Evolutionary conservation across 1,284 basidiomycete genomes (phyloP).

Genomic region (Hymenochaete sp.): DNA sequence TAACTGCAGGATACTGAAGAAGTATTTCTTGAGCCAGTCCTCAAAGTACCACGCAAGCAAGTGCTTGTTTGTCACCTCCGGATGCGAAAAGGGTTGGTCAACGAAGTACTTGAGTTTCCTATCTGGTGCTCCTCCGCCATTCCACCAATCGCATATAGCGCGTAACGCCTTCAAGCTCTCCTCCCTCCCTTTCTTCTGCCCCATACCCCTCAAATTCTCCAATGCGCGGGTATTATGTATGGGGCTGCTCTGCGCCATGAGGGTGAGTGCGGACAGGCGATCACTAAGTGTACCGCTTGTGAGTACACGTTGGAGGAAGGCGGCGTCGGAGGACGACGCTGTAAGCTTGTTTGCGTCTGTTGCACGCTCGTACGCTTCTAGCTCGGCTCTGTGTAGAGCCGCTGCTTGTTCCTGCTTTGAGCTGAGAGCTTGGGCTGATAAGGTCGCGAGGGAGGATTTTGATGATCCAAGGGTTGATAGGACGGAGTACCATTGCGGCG

Average conservation of each 20-base stretch:
- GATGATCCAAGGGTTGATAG: conserved; percentile 31
- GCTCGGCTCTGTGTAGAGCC: conserved; percentile 43
- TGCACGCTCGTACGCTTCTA: conserved; percentile 37
- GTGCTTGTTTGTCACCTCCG: conserved; percentile 63
- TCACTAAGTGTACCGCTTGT: conserved; percentile 88
- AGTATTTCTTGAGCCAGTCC: conserved; percentile 96
- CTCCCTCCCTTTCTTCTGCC: conserved; percentile 84
- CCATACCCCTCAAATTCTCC: conserved; percentile 69
- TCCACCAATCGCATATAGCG: conserved; percentile 96
- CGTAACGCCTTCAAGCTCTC: conserved; percentile 86
- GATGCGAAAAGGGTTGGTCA: conserved; percentile 77
- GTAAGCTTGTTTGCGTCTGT: conserved; percentile 31
- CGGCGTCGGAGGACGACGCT: conserved; percentile 48
- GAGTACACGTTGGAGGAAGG: conserved; percentile 80
- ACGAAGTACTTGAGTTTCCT: conserved; percentile 89
- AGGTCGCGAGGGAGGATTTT: conserved; percentile 21
- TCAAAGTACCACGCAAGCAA: conserved; percentile 88
- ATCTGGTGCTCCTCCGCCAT: conserved; percentile 75
- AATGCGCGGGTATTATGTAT: conserved; percentile 82
- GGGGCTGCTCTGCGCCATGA: conserved; percentile 87
- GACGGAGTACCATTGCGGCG: conserved; percentile 52
- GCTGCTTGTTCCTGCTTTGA: conserved; percentile 41
- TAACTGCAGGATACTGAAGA: conserved; percentile 86
- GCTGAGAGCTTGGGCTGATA: conserved; percentile 35
- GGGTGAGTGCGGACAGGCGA: conserved; percentile 84